These are phyloP conservation scores for Ogataea methanolica DNA, from an alignment of 805 yeast species.

Conservation along the genomic window DNA sequence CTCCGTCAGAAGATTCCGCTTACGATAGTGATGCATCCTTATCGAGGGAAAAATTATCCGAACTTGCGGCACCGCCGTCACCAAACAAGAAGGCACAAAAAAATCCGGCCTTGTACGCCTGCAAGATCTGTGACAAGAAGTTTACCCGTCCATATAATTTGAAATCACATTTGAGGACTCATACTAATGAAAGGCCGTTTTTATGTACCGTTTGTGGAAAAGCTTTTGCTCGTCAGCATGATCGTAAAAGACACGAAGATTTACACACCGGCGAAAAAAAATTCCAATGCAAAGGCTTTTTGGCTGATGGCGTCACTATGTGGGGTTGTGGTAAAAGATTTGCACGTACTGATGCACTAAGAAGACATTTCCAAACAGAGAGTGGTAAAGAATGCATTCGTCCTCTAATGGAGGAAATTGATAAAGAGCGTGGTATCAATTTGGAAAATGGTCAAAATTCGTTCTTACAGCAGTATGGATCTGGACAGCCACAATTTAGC, in stretches of 20 bases:
- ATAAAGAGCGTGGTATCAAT: constrained; percentile 12
- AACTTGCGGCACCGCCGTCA: constrained; percentile 53
- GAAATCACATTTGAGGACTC: constrained; percentile 88
- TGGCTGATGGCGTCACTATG: constrained; percentile 44
- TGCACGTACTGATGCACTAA: constrained; percentile 75
- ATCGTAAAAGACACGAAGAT: constrained; percentile 70
- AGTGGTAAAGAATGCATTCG: constrained; percentile 69
- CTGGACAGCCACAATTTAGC: constrained; percentile 1
- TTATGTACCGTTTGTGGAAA: constrained; percentile 71
- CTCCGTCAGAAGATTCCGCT: constrained; percentile 27
- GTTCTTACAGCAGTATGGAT: neutral
- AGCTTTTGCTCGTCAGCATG: constrained; percentile 79
- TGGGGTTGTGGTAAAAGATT: constrained; percentile 85
- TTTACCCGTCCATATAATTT: constrained; percentile 92
- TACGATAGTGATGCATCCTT: constrained; percentile 28
- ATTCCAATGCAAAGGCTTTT: constrained; percentile 63
- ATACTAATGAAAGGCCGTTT: constrained; percentile 78
- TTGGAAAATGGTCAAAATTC: constrained; percentile 8
- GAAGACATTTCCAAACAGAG: constrained; percentile 77
- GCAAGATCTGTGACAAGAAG: constrained; percentile 78
- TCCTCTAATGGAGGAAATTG: constrained; percentile 59
- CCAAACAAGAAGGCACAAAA: constrained; percentile 54
- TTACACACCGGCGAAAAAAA: constrained; percentile 73
- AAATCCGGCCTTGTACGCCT: constrained; percentile 70
- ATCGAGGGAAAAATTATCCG: constrained; percentile 56